Evolutionary conservation across 768 basidiomycete species (phyloP).

Genomic region (Hypholoma sublateritium): DNA sequence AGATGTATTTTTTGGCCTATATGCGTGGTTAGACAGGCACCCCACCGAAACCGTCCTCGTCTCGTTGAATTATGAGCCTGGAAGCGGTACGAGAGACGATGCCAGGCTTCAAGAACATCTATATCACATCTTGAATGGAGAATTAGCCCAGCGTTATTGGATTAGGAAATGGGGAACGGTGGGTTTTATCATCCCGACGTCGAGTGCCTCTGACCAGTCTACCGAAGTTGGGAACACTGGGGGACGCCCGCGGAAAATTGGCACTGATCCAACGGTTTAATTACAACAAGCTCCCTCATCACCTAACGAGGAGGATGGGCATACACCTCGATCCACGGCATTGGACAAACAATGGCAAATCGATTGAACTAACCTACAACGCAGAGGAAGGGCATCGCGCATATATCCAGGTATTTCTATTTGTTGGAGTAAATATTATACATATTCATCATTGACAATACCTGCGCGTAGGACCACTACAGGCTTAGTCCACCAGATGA

Average conservation of each 20-base stretch:
- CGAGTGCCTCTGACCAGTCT: neutral
- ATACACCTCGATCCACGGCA: slow-evolving; percentile 40
- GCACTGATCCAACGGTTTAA: slow-evolving; percentile 49
- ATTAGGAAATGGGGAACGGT: slow-evolving; percentile 39
- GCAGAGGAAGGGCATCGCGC: slow-evolving; percentile 32
- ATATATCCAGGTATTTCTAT: slow-evolving; percentile 37
- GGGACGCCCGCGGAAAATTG: slow-evolving; percentile 52
- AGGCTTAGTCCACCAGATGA: slow-evolving; percentile 24
- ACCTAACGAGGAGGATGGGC: slow-evolving; percentile 39
- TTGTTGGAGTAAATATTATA: neutral
- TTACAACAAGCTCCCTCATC: slow-evolving; percentile 38
- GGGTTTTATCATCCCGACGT: neutral
- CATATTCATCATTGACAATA: neutral
- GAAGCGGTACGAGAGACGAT: slow-evolving; percentile 43
- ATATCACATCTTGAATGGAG: slow-evolving; percentile 37
- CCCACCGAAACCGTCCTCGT: slow-evolving; percentile 51
- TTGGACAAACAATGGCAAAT: slow-evolving; percentile 50
- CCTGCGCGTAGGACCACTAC: slow-evolving; percentile 16
- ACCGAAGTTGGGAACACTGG: slow-evolving; percentile 44
- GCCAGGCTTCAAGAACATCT: slow-evolving; percentile 40
- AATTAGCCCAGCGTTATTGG: slow-evolving; percentile 44
- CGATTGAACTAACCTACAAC: slow-evolving; percentile 45
- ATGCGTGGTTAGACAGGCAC: slow-evolving; percentile 50
- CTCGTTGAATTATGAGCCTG: slow-evolving; percentile 49
- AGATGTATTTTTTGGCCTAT: slow-evolving; percentile 52